Evolutionary conservation across 2,329 filamentous ascomycete species (phyloP).

Genomic region (Setomelanomma holmii): DNA sequence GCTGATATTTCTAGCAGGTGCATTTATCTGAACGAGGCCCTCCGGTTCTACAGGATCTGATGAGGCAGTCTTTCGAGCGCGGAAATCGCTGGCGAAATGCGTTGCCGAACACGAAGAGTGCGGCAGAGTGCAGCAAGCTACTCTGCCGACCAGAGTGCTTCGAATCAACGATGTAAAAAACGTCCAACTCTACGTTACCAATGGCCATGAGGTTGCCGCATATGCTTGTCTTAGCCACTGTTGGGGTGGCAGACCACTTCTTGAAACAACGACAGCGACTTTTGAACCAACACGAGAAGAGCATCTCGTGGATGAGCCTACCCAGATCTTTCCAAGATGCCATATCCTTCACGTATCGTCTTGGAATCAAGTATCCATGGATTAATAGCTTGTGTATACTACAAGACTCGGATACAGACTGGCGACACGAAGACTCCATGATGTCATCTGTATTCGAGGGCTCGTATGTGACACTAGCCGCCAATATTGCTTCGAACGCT

Average conservation of each 20-base stretch:
- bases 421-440: not conserved
- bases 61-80: not conserved
- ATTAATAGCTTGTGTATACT: constrained; percentile 27
- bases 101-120: not conserved
- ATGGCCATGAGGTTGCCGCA: not conserved
- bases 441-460: not conserved
- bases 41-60: not conserved
- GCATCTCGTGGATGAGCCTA: not conserved
- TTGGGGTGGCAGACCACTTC: not conserved
- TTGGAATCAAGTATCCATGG: constrained; percentile 19
- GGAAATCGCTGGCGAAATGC: not conserved
- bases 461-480: not conserved
- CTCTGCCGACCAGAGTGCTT: not conserved
- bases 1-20: too few species aligned
- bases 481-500: not conserved
- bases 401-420: constrained; percentile 5
- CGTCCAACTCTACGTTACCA: not conserved
- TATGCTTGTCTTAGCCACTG: not conserved
- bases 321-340: constrained; percentile 4
- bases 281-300: not conserved
- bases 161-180: not conserved
- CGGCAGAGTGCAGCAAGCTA: not conserved
- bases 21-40: not conserved
- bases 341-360: not conserved
- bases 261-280: not conserved